A percentile compares a stretch with the other conserved stretches of the same genome.
Evolutionary conservation across 306 rosid genomes (phyloP).

Genomic region (Sophora flavescens): DNA sequence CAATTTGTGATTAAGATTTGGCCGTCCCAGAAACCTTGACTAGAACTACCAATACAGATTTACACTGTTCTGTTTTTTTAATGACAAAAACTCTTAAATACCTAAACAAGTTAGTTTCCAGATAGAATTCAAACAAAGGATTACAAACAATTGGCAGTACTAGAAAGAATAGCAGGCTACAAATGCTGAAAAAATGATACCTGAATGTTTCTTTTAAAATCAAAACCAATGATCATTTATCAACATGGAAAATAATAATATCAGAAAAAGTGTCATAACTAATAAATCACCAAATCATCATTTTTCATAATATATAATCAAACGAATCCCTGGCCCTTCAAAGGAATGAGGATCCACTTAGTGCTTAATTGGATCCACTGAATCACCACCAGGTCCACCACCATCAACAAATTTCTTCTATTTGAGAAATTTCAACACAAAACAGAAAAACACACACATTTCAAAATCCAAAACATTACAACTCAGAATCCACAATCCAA

Average conservation of each 20-base stretch:
- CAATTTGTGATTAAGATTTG: slow-evolving; percentile 7
- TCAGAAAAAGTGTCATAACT: background rate
- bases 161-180: slow-evolving; percentile 6
- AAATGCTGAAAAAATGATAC: slow-evolving; percentile 7
- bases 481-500: background rate
- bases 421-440: slow-evolving; percentile 30
- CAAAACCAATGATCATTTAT: background rate
- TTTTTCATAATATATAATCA: background rate
- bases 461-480: slow-evolving; percentile 12
- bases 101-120: slow-evolving; percentile 1
- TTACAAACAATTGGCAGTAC: slow-evolving; percentile 2
- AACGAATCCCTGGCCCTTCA: slow-evolving; percentile 34
- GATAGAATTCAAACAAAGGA: slow-evolving; percentile 25
- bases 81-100: background rate
- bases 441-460: slow-evolving; percentile 6
- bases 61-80: slow-evolving; percentile 18
- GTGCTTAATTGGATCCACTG: slow-evolving; percentile 34
- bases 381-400: background rate
- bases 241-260: background rate
- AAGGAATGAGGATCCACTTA: slow-evolving; percentile 31
- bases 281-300: background rate
- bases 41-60: background rate
- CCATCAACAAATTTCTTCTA: slow-evolving; percentile 22
- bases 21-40: background rate
- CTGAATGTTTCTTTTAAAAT: background rate